A percentile compares a stretch with the other conserved stretches of the same genome.
Conservation (phyloP, 2,329 filamentous ascomycete species). For the Cladosporium halotolerans region DNA sequence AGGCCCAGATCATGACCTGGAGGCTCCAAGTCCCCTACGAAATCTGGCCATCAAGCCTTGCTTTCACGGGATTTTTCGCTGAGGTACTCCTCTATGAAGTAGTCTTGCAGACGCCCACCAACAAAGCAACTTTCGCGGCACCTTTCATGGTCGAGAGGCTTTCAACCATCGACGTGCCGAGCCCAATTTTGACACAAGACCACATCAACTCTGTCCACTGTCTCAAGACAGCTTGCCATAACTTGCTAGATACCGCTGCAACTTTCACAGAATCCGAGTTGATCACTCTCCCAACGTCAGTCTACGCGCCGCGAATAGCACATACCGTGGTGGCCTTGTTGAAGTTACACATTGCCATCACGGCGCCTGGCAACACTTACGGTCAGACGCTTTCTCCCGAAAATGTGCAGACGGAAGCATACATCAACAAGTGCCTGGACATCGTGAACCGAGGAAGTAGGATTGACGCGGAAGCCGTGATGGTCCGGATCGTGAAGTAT, state of each 20-base stretch:
- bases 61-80: slow-evolving; percentile 23
- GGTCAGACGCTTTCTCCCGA: slow-evolving; percentile 21
- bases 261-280: slow-evolving; percentile 13
- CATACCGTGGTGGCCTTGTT: slow-evolving; percentile 23
- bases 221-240: slow-evolving; percentile 19
- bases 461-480: neutral
- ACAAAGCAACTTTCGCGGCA: slow-evolving; percentile 25
- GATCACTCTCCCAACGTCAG: slow-evolving; percentile 19
- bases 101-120: slow-evolving; percentile 26
- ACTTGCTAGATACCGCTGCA: slow-evolving; percentile 19
- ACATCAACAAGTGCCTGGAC: slow-evolving; percentile 18
- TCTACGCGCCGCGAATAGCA: slow-evolving; percentile 20
- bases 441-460: neutral
- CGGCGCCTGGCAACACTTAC: slow-evolving; percentile 21
- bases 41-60: slow-evolving; percentile 15
- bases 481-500: neutral
- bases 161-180: slow-evolving; percentile 23
- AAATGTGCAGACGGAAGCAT: slow-evolving; percentile 22
- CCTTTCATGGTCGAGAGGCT: slow-evolving; percentile 26
- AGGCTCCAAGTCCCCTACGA: slow-evolving; percentile 18
- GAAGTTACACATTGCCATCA: slow-evolving; percentile 25
- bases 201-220: slow-evolving; percentile 22
- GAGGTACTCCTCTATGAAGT: slow-evolving; percentile 25
- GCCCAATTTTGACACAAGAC: slow-evolving; percentile 19
- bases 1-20: slow-evolving; percentile 22